Base-by-base conservation (phyloP, 495 filamentous ascomycete genomes). In the Aspergillus sparsus region DNA sequence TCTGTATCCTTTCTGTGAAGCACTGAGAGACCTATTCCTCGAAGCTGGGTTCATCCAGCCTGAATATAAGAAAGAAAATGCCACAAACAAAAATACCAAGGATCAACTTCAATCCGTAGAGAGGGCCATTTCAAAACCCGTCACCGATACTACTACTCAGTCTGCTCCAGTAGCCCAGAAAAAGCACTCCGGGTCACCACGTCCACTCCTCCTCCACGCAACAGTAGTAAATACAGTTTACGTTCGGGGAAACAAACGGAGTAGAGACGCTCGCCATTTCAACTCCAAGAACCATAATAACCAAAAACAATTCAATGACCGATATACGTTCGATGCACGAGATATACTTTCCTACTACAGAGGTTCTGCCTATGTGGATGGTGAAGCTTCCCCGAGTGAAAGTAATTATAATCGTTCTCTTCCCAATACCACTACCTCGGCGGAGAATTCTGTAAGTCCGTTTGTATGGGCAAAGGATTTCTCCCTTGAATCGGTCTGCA, bases 141-240 rank as follows among this genome's bases (percentile, higher is more conserved):
- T 37, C 5, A 5, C 44, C 12, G 5, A 12, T 46, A 18, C 44
- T 46, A 46, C 44, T n/a, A 39, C 46, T 44, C 53, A 36, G n/a
- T n/a, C n/a, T n/a, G n/a, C n/a, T n/a, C n/a, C n/a, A n/a, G n/a
- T n/a, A n/a, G n/a, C n/a, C n/a, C n/a, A n/a, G n/a, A n/a, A n/a
- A n/a, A n/a, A n/a, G n/a, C n/a, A n/a, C n/a, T n/a, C n/a, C n/a
- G n/a, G n/a, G 5, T 74, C 72, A 54, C 51, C 64, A 1, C 74
- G 92, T 35, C 83, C 84, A n/a, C 70, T 98, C 50, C 80, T 89
- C 16, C 68, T 97, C 51, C 93, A 97, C 69, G 91, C 89, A 13
- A 96, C 93, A 4, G 78, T 97, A 5, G 73, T 94, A 18, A 97
- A 97, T 71, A 97, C 92, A 7, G 83, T 92, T 34, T 97, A 97